These are phyloP conservation scores for Inonotus obliquus DNA, from an alignment of 1,284 basidiomycete species.

Conservation along the genomic window DNA sequence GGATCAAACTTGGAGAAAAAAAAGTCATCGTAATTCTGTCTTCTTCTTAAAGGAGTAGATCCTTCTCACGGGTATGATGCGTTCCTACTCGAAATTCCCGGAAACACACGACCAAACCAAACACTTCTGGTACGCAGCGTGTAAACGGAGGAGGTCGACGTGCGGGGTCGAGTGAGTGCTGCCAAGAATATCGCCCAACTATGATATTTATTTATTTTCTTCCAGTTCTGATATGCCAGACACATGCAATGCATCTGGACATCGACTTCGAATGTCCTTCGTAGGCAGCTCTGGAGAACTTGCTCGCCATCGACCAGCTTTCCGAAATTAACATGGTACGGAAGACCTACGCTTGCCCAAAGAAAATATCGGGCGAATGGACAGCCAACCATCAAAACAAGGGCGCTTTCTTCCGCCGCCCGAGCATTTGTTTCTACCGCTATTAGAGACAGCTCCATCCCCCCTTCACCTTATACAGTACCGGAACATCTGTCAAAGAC, in stretches of 20 bases:
- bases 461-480: constrained; percentile 6
- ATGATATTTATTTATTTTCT: constrained; percentile 1
- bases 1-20: too few relatives aligned
- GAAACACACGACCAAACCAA: not conserved
- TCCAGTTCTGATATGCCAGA: constrained; percentile 17
- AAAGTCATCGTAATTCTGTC: too few relatives aligned
- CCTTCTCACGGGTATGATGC: not conserved
- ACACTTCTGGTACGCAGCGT: not conserved
- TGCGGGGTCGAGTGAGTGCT: constrained; percentile 10
- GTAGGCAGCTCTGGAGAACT: not conserved
- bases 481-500: not conserved
- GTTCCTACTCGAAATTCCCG: not conserved
- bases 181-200: not conserved
- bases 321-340: not conserved
- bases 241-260: constrained; percentile 21
- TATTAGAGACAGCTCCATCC: constrained; percentile 11
- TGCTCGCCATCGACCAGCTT: not conserved
- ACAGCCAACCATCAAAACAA: not conserved
- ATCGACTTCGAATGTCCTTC: constrained; percentile 17
- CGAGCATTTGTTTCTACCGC: constrained; percentile 12
- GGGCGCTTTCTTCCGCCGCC: constrained; percentile 1
- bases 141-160: not conserved
- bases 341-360: not conserved
- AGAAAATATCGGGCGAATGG: not conserved
- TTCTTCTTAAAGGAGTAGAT: too few relatives aligned